Evolutionary conservation across 495 filamentous ascomycete genomes (phyloP).

Genomic region (Cercophora newfieldiana): DNA sequence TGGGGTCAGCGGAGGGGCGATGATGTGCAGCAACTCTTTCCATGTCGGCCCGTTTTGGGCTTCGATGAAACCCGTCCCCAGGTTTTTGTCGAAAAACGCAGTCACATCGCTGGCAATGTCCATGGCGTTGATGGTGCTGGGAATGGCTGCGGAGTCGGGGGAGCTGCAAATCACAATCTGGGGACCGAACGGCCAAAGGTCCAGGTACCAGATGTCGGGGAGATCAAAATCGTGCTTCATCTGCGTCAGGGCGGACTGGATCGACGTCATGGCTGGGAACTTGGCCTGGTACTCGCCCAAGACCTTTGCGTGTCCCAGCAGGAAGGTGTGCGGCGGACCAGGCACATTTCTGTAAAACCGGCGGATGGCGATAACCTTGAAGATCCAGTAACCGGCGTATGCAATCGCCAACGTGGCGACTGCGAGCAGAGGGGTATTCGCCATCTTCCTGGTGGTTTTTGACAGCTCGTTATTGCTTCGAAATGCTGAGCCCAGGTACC

Average conservation of each 20-base stretch:
- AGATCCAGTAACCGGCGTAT: not conserved
- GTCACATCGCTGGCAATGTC: conserved; percentile 11
- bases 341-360: not conserved
- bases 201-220: conserved; percentile 29
- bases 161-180: conserved; percentile 22
- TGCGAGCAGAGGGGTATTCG: not conserved
- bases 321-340: not conserved
- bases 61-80: conserved; percentile 23
- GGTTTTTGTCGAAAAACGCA: conserved; percentile 1
- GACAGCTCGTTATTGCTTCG: no score
- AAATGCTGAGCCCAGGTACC: no score
- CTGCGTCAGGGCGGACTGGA: conserved; percentile 10
- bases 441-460: not conserved
- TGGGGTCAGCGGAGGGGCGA: conserved; percentile 26
- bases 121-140: conserved; percentile 17
- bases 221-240: conserved; percentile 24
- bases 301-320: conserved; percentile 15
- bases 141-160: conserved; percentile 22
- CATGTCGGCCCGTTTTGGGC: conserved; percentile 22
- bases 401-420: not conserved
- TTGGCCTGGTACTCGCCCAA: conserved; percentile 11
- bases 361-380: not conserved
- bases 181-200: conserved; percentile 29
- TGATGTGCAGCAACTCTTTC: conserved; percentile 29
- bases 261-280: not conserved